Base-by-base conservation (phyloP, 129 eudicot genomes). In the Glebionis coronaria region DNA sequence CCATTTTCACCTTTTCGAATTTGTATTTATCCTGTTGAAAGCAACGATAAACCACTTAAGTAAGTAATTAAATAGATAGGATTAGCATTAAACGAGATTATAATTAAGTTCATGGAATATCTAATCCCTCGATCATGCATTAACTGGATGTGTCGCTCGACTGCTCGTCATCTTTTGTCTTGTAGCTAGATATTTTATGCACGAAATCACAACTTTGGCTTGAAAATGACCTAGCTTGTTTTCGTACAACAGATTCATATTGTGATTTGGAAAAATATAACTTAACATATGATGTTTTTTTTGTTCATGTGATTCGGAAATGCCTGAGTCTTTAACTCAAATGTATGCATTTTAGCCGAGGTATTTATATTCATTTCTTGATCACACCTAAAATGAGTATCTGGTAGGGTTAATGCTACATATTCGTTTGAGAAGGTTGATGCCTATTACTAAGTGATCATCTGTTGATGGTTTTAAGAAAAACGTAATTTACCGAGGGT, bases 101-200 rank as follows among this genome's bases (percentile, higher is more conserved):
- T n/a, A 11, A 14, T 53, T 59, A 12, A 68, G 63, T 52, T 76
- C 40, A 16, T 78, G 74, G 69, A 67, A 28, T 52, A 78, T 78
- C 82, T 59, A n/a, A n/a, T 40, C 74, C 70, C 60, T 61, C n/a
- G n/a, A n/a, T 59, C 70, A 75, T 75, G 79, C 74, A 75, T 52
- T 68, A 64, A n/a, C n/a, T n/a, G n/a, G 75, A 29, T 61, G 49
- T 68, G 20, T 50, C 11, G 54, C 80, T 56, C 19, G 4, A n/a
- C n/a, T n/a, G n/a, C n/a, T 38, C 52, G 10, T 46, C 44, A 57
- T 68, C 63, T 59, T 67, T 75, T n/a, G 68, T 67, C 74, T 40
- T 75, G 25, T 18, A 60, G 40, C 12, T 68, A 15, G 3, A 59
- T n/a, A n/a, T 59, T 60, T 60, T 45, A 27, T 58, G 56, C 21